Base-by-base conservation (phyloP, 768 basidiomycete species). In the Tulasnella sp. region DNA sequence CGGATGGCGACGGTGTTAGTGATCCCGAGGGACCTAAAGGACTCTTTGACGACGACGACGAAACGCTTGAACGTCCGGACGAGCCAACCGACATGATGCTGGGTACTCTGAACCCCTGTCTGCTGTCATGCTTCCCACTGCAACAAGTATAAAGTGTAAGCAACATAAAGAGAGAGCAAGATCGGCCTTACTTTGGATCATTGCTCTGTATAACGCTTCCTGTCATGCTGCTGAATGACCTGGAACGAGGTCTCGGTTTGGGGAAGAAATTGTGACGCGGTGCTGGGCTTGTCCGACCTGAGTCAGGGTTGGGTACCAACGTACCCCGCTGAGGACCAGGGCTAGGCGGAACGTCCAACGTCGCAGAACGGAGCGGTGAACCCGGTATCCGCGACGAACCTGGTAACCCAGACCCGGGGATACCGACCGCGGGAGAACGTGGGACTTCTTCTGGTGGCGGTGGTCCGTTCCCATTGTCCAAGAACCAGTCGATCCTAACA, bases 221-320 rank as follows among this genome's bases (percentile, higher is more conserved):
- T 25, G 58, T 64, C 58, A 64, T 64, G 14, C 58, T 42, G 68
- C 68, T 70, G 15, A 34, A 70, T 11, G 68, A 37, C 29, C 40
- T 1, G 22, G 68, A 70, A 70, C 68, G 68, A 39, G 68, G 68
- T 19, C 25, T 37, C 25, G 68, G 68, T 15, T 15, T 64, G 2
- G 92, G 91, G 76, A 88, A 85, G 80, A 93, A 92, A 68, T 91
- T 90, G 0, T 90, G 85, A 17, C 91, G 82, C 0, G 87, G 90
- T 36, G 91, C 77, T 42, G 74, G 67, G 15, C 69, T 40, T 22
- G 64, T 34, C 5, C 67, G 40, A 45, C 25, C 29, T 3, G 34
- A 29, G 15, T 58, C 29, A 8, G 38, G 25, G 31, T 68, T 40
- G 12, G 38, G 64, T 49, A 42, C 25, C 22, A 34, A n/a, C 31